These are phyloP conservation scores for Mrakia blollopis DNA, from an alignment of 768 basidiomycete genomes.

Conservation along the genomic window DNA sequence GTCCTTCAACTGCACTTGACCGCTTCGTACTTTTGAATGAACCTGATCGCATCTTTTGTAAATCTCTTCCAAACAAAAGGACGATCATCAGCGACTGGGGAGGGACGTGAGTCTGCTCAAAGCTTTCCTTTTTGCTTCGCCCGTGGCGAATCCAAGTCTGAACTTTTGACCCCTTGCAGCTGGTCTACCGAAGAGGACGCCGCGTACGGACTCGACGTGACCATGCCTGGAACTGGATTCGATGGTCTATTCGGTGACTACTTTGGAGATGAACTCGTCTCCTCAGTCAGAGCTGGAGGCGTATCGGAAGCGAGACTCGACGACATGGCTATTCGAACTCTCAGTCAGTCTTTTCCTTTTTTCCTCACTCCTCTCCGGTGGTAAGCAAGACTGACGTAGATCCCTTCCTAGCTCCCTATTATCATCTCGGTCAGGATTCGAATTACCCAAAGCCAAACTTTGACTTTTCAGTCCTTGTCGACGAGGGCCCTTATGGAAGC, in stretches of 20 bases:
- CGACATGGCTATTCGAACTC: constrained; percentile 60
- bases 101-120: constrained; percentile 4
- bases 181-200: constrained; percentile 8
- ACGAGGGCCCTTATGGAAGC: constrained; percentile 38
- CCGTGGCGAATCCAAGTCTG: not conserved
- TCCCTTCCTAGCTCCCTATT: constrained; percentile 53
- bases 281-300: not conserved
- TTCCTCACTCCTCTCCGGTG: not conserved
- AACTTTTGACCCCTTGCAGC: not conserved
- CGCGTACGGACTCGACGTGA: constrained; percentile 8
- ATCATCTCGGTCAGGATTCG: constrained; percentile 50
- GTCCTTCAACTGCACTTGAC: too few relatives aligned
- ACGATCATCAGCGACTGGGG: constrained; percentile 11
- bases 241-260: constrained; percentile 9
- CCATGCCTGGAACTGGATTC: constrained; percentile 26
- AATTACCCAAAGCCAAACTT: constrained; percentile 66
- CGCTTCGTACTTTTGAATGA: not conserved
- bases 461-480: constrained; percentile 47
- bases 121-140: not conserved
- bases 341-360: constrained; percentile 50
- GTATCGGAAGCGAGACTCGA: constrained; percentile 6
- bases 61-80: not conserved
- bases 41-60: not conserved
- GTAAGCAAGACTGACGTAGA: constrained; percentile 4
- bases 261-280: constrained; percentile 22